These are phyloP conservation scores for Rhodotorula mucilaginosa DNA, from an alignment of 1,284 basidiomycete genomes.

Conservation along the genomic window DNA sequence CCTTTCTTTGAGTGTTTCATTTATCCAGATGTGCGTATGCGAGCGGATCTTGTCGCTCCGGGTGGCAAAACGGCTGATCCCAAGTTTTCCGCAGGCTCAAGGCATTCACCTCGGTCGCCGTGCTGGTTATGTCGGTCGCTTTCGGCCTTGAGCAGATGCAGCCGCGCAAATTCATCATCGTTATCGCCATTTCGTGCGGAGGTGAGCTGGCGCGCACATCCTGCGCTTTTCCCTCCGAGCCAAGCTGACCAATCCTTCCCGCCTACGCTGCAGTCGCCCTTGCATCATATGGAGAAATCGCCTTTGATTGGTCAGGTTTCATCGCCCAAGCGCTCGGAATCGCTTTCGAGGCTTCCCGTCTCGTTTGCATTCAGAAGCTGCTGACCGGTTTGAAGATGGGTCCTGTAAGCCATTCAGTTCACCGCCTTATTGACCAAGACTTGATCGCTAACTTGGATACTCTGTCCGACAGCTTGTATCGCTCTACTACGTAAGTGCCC, in stretches of 20 bases:
- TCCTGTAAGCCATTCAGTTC: conserved; percentile 38
- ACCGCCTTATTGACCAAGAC: not conserved
- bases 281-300: conserved; percentile 48
- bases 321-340: conserved; percentile 53
- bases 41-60: not conserved
- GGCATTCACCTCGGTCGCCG: conserved; percentile 49
- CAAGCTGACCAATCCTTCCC: too few species aligned
- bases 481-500: conserved; percentile 52
- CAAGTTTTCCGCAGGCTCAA: conserved; percentile 49
- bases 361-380: conserved; percentile 55
- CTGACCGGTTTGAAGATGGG: conserved; percentile 54
- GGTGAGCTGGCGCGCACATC: conserved; percentile 15
- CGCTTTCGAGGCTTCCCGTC: conserved; percentile 52
- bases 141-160: conserved; percentile 46
- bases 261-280: conserved; percentile 43
- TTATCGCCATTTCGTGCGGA: conserved; percentile 52
- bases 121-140: conserved; percentile 45
- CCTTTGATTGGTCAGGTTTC: conserved; percentile 50
- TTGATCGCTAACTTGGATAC: not conserved
- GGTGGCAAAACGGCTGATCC: not conserved
- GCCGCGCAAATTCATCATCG: conserved; percentile 49
- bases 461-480: conserved; percentile 46
- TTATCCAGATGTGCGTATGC: conserved; percentile 52
- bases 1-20: conserved; percentile 51
- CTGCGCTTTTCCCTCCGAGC: too few species aligned